Evolutionary conservation across 2,329 filamentous ascomycete genomes (phyloP).

Genomic region (Xylaria sp.): DNA sequence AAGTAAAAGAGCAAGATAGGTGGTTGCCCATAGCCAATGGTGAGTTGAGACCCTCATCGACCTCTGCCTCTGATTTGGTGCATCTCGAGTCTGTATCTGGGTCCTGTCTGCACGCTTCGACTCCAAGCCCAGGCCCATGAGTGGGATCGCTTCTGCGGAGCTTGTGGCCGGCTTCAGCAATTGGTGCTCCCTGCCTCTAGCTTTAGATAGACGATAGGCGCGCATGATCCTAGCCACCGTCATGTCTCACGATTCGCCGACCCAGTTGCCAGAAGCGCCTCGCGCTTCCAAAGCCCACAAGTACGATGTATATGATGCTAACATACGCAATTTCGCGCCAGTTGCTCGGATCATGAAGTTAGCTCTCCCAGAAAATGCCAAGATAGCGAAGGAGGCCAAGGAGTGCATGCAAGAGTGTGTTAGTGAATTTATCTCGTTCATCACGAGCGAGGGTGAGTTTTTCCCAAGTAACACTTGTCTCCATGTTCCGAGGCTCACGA

Average conservation of each 20-base stretch:
- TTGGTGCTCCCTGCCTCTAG: slow-evolving; percentile 54
- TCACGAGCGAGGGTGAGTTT: slow-evolving; percentile 92
- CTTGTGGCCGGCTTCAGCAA: slow-evolving; percentile 50
- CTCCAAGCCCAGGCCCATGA: slow-evolving; percentile 46
- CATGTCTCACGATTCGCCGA: slow-evolving; percentile 70
- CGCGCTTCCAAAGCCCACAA: slow-evolving; percentile 60
- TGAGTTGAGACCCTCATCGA: slow-evolving; percentile 69
- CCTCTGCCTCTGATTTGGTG: slow-evolving; percentile 61
- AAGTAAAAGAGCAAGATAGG: slow-evolving; percentile 99
- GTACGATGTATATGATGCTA: slow-evolving; percentile 78
- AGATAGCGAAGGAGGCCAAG: slow-evolving; percentile 98
- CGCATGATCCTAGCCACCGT: slow-evolving; percentile 48
- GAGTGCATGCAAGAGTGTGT: slow-evolving; percentile 99
- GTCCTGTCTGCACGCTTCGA: slow-evolving; percentile 46
- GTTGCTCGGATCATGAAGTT: slow-evolving; percentile 99
- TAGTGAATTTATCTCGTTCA: slow-evolving; percentile 99
- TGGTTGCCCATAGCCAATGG: slow-evolving; percentile 99
- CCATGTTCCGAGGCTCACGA: slow-evolving; percentile 39
- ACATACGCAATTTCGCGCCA: slow-evolving; percentile 93
- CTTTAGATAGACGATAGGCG: slow-evolving; percentile 52
- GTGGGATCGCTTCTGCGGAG: slow-evolving; percentile 61
- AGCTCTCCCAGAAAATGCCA: slow-evolving; percentile 95
- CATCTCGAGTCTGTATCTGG: slow-evolving; percentile 55
- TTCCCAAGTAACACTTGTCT: background rate
- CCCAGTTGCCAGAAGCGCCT: slow-evolving; percentile 61